Percentiles rank a stretch among this genome's conserved stretches.
Evolutionary conservation across 2,329 filamentous ascomycete species (phyloP).

Genomic region (Bipolaris sorokiniana): DNA sequence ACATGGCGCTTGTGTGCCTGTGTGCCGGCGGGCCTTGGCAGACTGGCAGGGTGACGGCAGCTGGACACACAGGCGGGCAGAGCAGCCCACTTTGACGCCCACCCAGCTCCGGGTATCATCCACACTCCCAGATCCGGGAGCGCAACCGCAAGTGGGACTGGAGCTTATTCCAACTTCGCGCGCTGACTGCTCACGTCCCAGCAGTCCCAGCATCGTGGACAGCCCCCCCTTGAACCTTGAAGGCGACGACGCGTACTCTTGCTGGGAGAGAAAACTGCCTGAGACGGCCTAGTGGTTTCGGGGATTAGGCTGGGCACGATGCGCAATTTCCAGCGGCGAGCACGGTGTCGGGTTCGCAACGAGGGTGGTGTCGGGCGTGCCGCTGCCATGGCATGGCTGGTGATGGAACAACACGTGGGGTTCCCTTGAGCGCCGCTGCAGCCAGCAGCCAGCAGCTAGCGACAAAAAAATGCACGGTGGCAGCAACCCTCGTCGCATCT

Average conservation of each 20-base stretch:
- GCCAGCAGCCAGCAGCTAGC: slow-evolving; percentile 2
- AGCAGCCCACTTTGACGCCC: slow-evolving; percentile 32
- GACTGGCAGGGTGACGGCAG: slow-evolving; percentile 24
- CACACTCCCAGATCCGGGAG: slow-evolving; percentile 31
- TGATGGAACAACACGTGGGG: slow-evolving; percentile 31
- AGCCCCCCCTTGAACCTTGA: not conserved
- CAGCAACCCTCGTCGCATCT: not conserved
- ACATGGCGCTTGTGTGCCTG: slow-evolving; percentile 3
- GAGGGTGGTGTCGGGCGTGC: not conserved
- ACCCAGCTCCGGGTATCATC: slow-evolving; percentile 30
- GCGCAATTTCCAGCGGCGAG: not conserved
- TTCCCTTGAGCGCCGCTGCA: slow-evolving; percentile 8
- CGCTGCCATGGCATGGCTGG: slow-evolving; percentile 10
- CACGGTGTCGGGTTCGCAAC: slow-evolving; percentile 1
- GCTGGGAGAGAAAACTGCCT: not conserved
- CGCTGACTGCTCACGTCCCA: not conserved
- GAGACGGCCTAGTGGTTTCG: slow-evolving; percentile 9
- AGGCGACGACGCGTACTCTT: not conserved
- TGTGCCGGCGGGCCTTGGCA: slow-evolving; percentile 7
- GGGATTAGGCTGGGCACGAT: not conserved
- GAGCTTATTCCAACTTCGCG: slow-evolving; percentile 42
- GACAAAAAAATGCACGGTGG: not conserved
- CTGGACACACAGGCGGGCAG: slow-evolving; percentile 24
- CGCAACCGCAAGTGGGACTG: slow-evolving; percentile 40
- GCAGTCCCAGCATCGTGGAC: not conserved